A percentile compares a stretch with the other conserved stretches of the same genome.
Conservation (phyloP, 2,329 filamentous ascomycete species). For the Pyrenochaeta sp. region DNA sequence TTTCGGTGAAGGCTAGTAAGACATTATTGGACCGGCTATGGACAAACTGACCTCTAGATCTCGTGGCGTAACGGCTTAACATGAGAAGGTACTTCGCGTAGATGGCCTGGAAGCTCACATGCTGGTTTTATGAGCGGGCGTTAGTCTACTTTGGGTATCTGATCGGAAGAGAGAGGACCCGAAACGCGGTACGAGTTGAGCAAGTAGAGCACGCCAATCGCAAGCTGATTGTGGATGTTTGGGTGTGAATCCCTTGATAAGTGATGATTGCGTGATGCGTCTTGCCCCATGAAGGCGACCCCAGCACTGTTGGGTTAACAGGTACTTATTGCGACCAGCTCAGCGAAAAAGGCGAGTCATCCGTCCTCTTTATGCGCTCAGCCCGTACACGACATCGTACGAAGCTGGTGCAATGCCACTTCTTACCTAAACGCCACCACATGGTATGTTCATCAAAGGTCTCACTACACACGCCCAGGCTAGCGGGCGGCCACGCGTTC, state of each 20-base stretch:
- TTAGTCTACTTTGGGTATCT: constrained; percentile 1
- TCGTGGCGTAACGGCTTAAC: not conserved
- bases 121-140: not conserved
- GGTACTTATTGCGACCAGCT: not conserved
- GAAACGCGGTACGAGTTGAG: not conserved
- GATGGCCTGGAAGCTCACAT: not conserved
- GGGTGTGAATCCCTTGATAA: not conserved
- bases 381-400: not conserved
- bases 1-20: not conserved
- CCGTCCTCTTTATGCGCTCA: not conserved
- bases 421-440: not conserved
- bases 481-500: constrained; percentile 15
- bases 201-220: not conserved
- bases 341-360: not conserved
- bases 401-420: not conserved
- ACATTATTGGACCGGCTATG: constrained; percentile 3
- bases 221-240: not conserved
- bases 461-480: constrained; percentile 8
- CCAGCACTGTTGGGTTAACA: constrained; percentile 1
- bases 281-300: not conserved
- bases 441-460: constrained; percentile 1
- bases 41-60: not conserved
- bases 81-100: constrained; percentile 3
- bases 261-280: not conserved
- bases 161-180: constrained; percentile 1